Evolutionary conservation across 306 rosid genomes (phyloP), one percentile per base, ranked within the genome.

Genomic region (Inga oerstediana): DNA sequence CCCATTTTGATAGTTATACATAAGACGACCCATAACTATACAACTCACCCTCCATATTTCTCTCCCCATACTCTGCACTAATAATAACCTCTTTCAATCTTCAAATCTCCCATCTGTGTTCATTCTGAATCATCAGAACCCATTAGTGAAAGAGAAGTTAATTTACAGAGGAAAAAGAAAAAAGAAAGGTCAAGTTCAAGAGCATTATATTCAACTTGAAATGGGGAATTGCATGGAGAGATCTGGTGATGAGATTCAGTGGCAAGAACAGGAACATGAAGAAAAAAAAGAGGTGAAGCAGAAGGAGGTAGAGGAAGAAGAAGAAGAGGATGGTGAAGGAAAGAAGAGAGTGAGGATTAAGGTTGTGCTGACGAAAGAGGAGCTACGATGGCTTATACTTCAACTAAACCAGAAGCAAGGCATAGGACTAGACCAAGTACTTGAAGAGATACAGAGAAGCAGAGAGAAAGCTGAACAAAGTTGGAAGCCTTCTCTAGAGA

Each of bases 401-500:
- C 85, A 90, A 83, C 85, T 93, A 17, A 87, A 90, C 5, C 71
- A 89, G 64, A 80, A 84, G 79, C 78, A 69, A 76, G 93, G 94
- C 56, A 82, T 85, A 79, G 81, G 82, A 7, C 52, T 95, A 30
- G 92, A 94, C 44, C 80, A 92, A 52, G 85, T 91, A 15, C 77
- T 94, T 69, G 52, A n/a, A 72, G 90, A 89, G 80, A 92, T 94
- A 46, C 81, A 88, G 82, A 94, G 64, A 88, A 74, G 81, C 13
- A 90, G 95, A 89, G 77, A 68, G 16, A 88, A 84, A 59, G 68
- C 39, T 62, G 75, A 62, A n/a, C 73, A 62, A n/a, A 87, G 77
- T 4, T 95, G 99, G 99, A 95, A 90, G 85, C 99, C 99, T 88
- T 92, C 96, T 83, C 76, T 95, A 24, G 98, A 92, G 59, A 90